Evolutionary conservation across 257 asterid species (phyloP).

Genomic region (Penstemon davidsonii): DNA sequence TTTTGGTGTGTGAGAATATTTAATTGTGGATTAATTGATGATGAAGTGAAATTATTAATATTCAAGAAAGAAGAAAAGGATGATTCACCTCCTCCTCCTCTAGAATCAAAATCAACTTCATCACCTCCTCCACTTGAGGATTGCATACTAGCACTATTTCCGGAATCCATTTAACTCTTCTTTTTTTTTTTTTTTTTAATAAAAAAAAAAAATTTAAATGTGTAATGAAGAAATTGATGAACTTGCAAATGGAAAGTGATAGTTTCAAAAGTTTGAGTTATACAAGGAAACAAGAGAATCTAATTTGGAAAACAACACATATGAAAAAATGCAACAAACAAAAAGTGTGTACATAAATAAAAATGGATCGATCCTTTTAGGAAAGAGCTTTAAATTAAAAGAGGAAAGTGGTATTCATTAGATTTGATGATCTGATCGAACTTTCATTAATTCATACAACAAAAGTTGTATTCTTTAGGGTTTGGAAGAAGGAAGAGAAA

Average conservation of each 20-base stretch:
- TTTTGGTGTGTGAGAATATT: conserved; percentile 37
- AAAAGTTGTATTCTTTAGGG: conserved; percentile 30
- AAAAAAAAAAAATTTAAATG: not conserved
- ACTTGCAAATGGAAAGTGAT: conserved; percentile 28
- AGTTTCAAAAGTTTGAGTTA: conserved; percentile 17
- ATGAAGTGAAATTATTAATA: not conserved
- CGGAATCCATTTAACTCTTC: conserved; percentile 55
- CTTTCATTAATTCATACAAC: not conserved
- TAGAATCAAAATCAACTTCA: conserved; percentile 63
- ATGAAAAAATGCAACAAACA: not conserved
- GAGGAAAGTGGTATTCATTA: not conserved
- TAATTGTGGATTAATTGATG: not conserved
- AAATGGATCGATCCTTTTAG: too few species aligned
- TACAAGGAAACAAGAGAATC: conserved; percentile 1
- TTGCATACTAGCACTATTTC: conserved; percentile 77
- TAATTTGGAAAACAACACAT: not conserved
- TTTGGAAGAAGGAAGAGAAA: conserved; percentile 19
- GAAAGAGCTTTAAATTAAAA: not conserved
- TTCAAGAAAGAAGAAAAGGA: conserved; percentile 56
- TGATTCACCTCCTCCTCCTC: conserved; percentile 16
- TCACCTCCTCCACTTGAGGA: conserved; percentile 76
- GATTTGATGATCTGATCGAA: not conserved
- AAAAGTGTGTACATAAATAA: not conserved
- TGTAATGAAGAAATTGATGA: not conserved
- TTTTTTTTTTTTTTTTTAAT: too few species aligned